Percentiles rank a stretch among this genome's conserved stretches.
Evolutionary conservation across 441 rosid genomes (phyloP).

Genomic region (Gossypium gossypioides): DNA sequence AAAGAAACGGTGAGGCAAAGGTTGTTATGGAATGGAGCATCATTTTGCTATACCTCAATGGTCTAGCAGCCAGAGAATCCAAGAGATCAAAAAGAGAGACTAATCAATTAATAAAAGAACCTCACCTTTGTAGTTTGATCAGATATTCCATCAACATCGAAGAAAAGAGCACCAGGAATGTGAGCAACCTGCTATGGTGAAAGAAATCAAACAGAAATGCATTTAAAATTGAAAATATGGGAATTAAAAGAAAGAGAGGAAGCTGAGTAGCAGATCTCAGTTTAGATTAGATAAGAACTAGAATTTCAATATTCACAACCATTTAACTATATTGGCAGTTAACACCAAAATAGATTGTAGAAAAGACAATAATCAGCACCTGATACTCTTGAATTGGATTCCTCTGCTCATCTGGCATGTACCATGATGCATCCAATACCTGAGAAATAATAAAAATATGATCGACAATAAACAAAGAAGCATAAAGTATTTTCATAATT

Average conservation of each 20-base stretch:
- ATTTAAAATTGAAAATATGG: neutral
- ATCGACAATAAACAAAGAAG: neutral
- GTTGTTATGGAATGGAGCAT: neutral
- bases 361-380: conserved; percentile 26
- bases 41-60: neutral
- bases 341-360: conserved; percentile 3
- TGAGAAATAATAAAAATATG: conserved; percentile 15
- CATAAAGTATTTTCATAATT: neutral
- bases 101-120: conserved; percentile 4
- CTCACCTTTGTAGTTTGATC: conserved; percentile 62
- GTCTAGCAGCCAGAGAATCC: neutral
- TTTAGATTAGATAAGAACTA: neutral
- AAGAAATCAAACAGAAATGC: neutral
- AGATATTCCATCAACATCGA: conserved; percentile 76
- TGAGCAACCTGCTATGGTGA: conserved; percentile 67
- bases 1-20: neutral
- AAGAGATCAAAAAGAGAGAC: neutral
- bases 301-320: neutral
- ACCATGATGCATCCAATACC: conserved; percentile 97
- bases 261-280: conserved; percentile 2
- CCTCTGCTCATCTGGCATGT: conserved; percentile 90
- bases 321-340: neutral
- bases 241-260: neutral
- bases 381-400: conserved; percentile 88
- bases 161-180: conserved; percentile 87